Conservation (phyloP, 768 basidiomycete species). For the Obba rivulosa region DNA sequence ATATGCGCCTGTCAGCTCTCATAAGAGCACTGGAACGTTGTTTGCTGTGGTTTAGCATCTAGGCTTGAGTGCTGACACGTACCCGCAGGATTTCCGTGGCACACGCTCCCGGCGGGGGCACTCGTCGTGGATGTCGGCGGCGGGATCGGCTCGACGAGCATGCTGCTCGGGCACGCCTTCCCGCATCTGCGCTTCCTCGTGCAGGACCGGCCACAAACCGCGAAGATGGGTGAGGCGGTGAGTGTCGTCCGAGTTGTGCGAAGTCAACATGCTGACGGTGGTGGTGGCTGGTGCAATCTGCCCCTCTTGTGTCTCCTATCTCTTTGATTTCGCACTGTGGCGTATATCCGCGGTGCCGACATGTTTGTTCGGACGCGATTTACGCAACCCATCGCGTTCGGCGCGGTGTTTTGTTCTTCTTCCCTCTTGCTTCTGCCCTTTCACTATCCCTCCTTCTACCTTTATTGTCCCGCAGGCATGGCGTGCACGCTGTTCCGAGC, state of each 20-base stretch:
- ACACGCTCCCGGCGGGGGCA: conserved; percentile 40
- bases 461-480: conserved; percentile 40
- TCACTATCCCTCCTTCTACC: not conserved
- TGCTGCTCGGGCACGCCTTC: conserved; percentile 38
- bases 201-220: conserved; percentile 54
- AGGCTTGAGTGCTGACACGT: no score
- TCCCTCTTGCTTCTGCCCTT: not conserved
- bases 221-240: conserved; percentile 40
- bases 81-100: conserved; percentile 53
- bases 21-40: not conserved
- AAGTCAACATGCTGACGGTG: no score
- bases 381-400: no score
- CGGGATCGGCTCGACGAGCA: conserved; percentile 52
- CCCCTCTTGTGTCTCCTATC: no score
- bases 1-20: no score
- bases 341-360: no score
- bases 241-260: not conserved
- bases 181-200: conserved; percentile 45
- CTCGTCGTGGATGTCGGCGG: conserved; percentile 67
- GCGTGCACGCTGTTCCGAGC: conserved; percentile 51
- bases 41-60: no score
- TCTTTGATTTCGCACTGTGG: no score
- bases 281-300: no score
- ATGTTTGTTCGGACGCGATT: no score
- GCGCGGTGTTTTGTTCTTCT: not conserved